Base-by-base conservation (phyloP, 371 early-diverging fungal genomes). In the Haplosporangium sp. region DNA sequence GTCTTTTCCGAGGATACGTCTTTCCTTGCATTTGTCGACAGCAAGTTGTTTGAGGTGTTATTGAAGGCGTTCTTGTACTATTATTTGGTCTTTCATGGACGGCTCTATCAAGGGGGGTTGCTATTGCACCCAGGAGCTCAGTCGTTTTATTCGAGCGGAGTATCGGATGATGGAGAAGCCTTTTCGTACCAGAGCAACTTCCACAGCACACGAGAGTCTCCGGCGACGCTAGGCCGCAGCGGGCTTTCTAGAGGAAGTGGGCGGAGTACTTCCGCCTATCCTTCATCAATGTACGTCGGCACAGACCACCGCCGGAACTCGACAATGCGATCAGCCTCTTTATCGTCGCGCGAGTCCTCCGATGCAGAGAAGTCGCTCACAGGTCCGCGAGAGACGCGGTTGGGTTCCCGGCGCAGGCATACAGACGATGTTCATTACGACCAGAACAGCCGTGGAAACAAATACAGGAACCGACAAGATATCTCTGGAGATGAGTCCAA, bases 131-230 rank as follows among this genome's bases (percentile, higher is more conserved):
- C 61, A 23, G 72, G 73, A 2, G 62, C 64, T 1, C 58, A 72
- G 9, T 59, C 77, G 0, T 63, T 68, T 42, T 72, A 72, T 40
- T 77, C 73, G 1, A 71, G 72, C 45, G 79, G 72, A 0, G 72
- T 62, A 0, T 77, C 79, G 3, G 79, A 77, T n/a, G 79, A 77
- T 21, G 79, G 79, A 43, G 79, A 77, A 29, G 63, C 79, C 3
- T 77, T 77, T 56, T 70, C 79, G 3, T 68, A 71, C 29, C 76
- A 75, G 36, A 54, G 54, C 55, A 75, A 70, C 59, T 66, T 75
- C 55, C 65, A 59, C 6, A 75, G 70, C 37, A 50, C 70, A 21
- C 62, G 62, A 11, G 62, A 41, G 38, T 70, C 63, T 23, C 66
- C 54, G 18, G 16, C 23, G 5, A 18, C 54, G 20, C 50, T 45